phyloP scores from a whole-genome alignment of 1,139 yeast genomes.

The Pichia kudriavzevii region DNA sequence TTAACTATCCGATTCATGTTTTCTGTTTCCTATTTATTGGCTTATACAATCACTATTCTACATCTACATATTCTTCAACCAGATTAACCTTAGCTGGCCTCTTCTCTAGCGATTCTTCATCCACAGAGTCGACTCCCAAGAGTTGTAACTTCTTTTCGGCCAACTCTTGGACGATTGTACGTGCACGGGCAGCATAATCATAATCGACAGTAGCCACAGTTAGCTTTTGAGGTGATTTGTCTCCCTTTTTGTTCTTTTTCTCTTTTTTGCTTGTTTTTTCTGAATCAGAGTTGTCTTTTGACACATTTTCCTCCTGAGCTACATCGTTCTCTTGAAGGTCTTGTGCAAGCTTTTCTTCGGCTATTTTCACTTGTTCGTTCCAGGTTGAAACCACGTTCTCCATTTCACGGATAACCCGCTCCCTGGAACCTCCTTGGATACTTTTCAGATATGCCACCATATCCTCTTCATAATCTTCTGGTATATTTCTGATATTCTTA shows the following conservation, averaged over 20 bases:
- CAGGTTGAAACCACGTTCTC: slow-evolving; percentile 42
- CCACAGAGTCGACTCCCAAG: slow-evolving; percentile 30
- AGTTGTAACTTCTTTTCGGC: slow-evolving; percentile 34
- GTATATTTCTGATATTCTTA: slow-evolving; percentile 54
- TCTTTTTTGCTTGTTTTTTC: slow-evolving; percentile 20
- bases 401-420: slow-evolving; percentile 49
- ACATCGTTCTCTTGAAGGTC: slow-evolving; percentile 12
- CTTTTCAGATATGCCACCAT: slow-evolving; percentile 55
- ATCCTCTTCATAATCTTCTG: slow-evolving; percentile 48
- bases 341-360: slow-evolving; percentile 33
- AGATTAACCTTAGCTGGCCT: not conserved
- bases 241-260: slow-evolving; percentile 4
- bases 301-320: slow-evolving; percentile 18
- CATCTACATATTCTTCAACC: slow-evolving; percentile 2
- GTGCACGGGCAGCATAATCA: slow-evolving; percentile 41
- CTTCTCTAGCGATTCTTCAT: slow-evolving; percentile 11
- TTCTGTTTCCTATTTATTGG: too few species aligned
- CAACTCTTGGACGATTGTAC: slow-evolving; percentile 31
- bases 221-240: too few species aligned
- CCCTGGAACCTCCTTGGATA: slow-evolving; percentile 66
- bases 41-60: too few species aligned
- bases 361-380: slow-evolving; percentile 44
- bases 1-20: too few species aligned
- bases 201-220: slow-evolving; percentile 18
- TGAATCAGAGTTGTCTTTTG: too few species aligned